Percentiles rank a stretch among this genome's conserved stretches.
Conservation (phyloP, 2,329 filamentous ascomycete species). For the Boeremia exigua region DNA sequence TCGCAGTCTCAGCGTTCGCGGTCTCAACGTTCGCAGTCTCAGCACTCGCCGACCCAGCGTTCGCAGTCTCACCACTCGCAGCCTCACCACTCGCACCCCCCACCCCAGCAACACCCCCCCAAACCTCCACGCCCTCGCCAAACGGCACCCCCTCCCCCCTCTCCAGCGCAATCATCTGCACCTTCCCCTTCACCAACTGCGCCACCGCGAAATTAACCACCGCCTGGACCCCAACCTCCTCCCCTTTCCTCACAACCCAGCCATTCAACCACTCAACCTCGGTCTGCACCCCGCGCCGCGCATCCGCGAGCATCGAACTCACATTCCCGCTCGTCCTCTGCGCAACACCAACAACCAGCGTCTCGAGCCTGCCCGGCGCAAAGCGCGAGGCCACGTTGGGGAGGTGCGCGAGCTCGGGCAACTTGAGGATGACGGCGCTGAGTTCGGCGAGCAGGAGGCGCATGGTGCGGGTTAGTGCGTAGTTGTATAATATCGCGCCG, state of each 20-base stretch:
- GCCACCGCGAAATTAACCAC: slow-evolving; percentile 76
- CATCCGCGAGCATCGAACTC: slow-evolving; percentile 72
- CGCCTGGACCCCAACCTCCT: slow-evolving; percentile 73
- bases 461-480: slow-evolving; percentile 69
- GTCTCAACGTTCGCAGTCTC: too few species aligned
- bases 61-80: too few species aligned
- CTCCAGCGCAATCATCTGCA: slow-evolving; percentile 53
- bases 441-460: slow-evolving; percentile 77
- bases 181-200: slow-evolving; percentile 75
- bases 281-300: slow-evolving; percentile 66
- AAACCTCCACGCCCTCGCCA: slow-evolving; percentile 19
- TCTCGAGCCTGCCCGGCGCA: slow-evolving; percentile 65
- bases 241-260: slow-evolving; percentile 78
- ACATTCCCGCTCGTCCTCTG: slow-evolving; percentile 62
- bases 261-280: slow-evolving; percentile 89
- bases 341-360: slow-evolving; percentile 63
- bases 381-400: slow-evolving; percentile 67
- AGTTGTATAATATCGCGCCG: slow-evolving; percentile 72
- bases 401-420: slow-evolving; percentile 75
- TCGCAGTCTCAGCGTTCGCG: too few species aligned
- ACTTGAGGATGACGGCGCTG: slow-evolving; percentile 68
- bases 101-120: background rate
- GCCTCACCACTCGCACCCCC: too few species aligned
- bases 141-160: slow-evolving; percentile 49
- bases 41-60: too few species aligned